A percentile compares a stretch with the other conserved stretches of the same genome.
Evolutionary conservation across 371 early-diverging fungal species (phyloP).

Genomic region (Mucor racemosus): DNA sequence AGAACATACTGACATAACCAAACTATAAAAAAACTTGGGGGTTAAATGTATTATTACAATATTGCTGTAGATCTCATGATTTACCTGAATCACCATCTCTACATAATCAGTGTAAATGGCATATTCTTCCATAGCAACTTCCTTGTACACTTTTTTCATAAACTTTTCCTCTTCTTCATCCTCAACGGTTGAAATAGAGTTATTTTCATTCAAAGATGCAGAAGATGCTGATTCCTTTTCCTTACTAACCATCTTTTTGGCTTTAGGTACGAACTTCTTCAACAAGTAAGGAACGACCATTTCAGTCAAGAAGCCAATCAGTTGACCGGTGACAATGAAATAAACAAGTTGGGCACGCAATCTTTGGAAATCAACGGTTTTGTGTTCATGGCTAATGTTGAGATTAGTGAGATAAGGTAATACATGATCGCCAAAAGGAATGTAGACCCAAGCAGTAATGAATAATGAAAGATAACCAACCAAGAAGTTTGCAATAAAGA

Average conservation of each 20-base stretch:
- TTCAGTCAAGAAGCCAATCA: constrained; percentile 76
- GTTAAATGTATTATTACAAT: neutral
- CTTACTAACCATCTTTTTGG: constrained; percentile 41
- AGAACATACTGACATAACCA: constrained; percentile 89
- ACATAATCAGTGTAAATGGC: constrained; percentile 88
- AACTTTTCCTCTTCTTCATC: constrained; percentile 47
- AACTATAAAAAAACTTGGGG: constrained; percentile 50
- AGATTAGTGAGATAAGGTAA: constrained; percentile 45
- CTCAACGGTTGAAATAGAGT: neutral
- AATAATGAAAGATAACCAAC: constrained; percentile 82
- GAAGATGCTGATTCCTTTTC: constrained; percentile 10
- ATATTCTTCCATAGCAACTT: constrained; percentile 73
- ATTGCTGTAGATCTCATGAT: neutral
- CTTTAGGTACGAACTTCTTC: constrained; percentile 46
- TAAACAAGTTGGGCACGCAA: constrained; percentile 75
- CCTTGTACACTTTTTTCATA: constrained; percentile 52
- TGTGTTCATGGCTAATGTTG: constrained; percentile 50
- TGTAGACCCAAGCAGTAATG: constrained; percentile 85
- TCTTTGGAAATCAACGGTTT: constrained; percentile 62
- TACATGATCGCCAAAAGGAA: constrained; percentile 72
- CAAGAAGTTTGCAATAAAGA: constrained; percentile 84
- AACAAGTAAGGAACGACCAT: constrained; percentile 73
- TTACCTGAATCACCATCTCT: constrained; percentile 88
- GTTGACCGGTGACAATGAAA: constrained; percentile 84
- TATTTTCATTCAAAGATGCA: neutral